A percentile compares a stretch with the other conserved stretches of the same genome.
phyloP scores from a whole-genome alignment of 2,329 filamentous ascomycete genomes.

The Allantophomopsis cytisporea region DNA sequence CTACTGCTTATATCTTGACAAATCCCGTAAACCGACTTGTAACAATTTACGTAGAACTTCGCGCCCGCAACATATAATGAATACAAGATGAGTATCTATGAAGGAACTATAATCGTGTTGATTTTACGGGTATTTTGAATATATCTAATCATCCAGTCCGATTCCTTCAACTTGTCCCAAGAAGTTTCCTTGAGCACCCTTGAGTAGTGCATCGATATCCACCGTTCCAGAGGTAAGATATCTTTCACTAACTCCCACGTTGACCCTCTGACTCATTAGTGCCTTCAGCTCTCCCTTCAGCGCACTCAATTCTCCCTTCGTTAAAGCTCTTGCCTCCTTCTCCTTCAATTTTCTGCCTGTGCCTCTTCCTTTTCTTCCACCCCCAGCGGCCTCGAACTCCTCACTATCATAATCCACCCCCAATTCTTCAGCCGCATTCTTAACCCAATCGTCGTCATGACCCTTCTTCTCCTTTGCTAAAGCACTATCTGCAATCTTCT shows the following conservation, averaged over 20 bases:
- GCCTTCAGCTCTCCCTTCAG: slow-evolving; percentile 60
- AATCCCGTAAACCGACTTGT: too few relatives aligned
- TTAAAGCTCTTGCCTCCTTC: slow-evolving; percentile 50
- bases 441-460: slow-evolving; percentile 75
- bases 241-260: slow-evolving; percentile 74
- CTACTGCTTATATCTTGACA: too few relatives aligned
- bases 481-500: slow-evolving; percentile 69
- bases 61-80: too few relatives aligned
- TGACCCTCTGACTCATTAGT: slow-evolving; percentile 60
- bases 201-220: slow-evolving; percentile 62
- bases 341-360: slow-evolving; percentile 63
- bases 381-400: slow-evolving; percentile 54
- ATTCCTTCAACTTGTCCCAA: slow-evolving; percentile 18
- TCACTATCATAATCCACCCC: slow-evolving; percentile 91
- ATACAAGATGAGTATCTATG: too few relatives aligned
- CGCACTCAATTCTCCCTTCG: slow-evolving; percentile 59
- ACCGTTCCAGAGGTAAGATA: slow-evolving; percentile 77
- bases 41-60: too few relatives aligned
- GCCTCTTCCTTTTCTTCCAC: slow-evolving; percentile 53
- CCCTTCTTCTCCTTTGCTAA: slow-evolving; percentile 80
- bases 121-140: too few relatives aligned
- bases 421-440: slow-evolving; percentile 75
- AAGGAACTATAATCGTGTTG: too few relatives aligned
- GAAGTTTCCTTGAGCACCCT: slow-evolving; percentile 41
- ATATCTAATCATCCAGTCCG: slow-evolving; percentile 14